Evolutionary conservation across 805 yeast genomes (phyloP).

Genomic region (Suhomyces prunicola): DNA sequence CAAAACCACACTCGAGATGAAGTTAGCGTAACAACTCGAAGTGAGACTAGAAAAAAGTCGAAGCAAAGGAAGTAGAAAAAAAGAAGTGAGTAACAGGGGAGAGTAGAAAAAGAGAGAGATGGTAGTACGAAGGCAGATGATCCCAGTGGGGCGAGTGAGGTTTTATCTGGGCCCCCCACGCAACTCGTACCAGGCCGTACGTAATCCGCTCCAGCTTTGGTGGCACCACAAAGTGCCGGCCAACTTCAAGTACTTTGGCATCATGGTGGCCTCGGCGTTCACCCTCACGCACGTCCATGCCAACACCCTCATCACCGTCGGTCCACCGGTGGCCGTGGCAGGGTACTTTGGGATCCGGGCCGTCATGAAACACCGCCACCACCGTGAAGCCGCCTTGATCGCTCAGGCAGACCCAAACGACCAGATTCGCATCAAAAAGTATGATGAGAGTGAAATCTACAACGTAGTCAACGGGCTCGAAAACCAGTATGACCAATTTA

Average conservation of each 20-base stretch:
- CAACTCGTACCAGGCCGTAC: constrained; percentile 27
- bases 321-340: constrained; percentile 34
- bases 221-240: constrained; percentile 28
- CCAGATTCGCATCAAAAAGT: constrained; percentile 20
- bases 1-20: neutral
- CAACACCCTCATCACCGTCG: constrained; percentile 30
- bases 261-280: constrained; percentile 22
- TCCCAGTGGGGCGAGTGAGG: neutral
- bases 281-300: constrained; percentile 36
- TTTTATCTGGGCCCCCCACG: constrained; percentile 24
- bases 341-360: constrained; percentile 21
- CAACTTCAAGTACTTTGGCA: constrained; percentile 26
- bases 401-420: constrained; percentile 4
- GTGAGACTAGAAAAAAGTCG: neutral
- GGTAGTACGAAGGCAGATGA: neutral
- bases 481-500: constrained; percentile 35
- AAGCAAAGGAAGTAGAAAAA: neutral
- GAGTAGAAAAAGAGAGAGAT: neutral
- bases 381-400: constrained; percentile 13
- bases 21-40: no score
- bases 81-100: no score
- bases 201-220: constrained; percentile 18
- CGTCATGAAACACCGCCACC: constrained; percentile 11
- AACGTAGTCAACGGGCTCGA: constrained; percentile 36
- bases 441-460: constrained; percentile 31